Conservation (phyloP, 176 grass and related monocot genomes). For the Eragrostis nindensis region DNA sequence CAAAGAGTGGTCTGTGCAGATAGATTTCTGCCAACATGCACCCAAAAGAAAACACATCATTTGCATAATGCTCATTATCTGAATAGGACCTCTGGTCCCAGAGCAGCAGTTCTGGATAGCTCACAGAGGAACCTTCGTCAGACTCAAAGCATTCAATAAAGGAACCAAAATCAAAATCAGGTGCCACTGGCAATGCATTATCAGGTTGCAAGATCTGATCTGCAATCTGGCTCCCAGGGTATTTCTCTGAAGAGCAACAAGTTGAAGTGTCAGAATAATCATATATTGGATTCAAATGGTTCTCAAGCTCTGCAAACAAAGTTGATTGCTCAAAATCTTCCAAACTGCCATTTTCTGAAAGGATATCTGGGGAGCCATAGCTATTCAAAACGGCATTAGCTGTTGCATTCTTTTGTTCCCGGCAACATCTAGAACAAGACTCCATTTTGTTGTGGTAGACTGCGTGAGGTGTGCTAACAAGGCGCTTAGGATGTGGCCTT, state of each 20-base stretch:
- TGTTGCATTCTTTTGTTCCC: conserved; percentile 24
- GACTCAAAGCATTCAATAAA: conserved; percentile 85
- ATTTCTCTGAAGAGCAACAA: conserved; percentile 43
- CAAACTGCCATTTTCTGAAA: conserved; percentile 58
- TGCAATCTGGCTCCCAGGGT: conserved; percentile 27
- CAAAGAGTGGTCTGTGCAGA: conserved; percentile 84
- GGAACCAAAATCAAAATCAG: conserved; percentile 66
- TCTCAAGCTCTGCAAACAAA: conserved; percentile 72
- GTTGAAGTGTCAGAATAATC: conserved; percentile 47
- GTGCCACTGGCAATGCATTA: conserved; percentile 27
- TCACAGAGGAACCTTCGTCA: conserved; percentile 56
- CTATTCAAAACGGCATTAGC: conserved; percentile 29
- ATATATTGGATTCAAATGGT: conserved; percentile 71
- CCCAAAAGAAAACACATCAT: conserved; percentile 90
- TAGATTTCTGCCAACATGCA: conserved; percentile 90
- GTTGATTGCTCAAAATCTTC: conserved; percentile 74
- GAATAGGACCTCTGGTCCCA: conserved; percentile 70
- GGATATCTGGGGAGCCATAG: conserved; percentile 1
- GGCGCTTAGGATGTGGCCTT: conserved; percentile 78
- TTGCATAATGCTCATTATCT: conserved; percentile 50
- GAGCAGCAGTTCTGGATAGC: conserved; percentile 77
- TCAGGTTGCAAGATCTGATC: conserved; percentile 35
- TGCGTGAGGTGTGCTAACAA: conserved; percentile 49
- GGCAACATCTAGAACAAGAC: conserved; percentile 61
- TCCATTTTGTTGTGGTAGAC: conserved; percentile 56